Percentiles rank a stretch among this genome's conserved stretches.
Conservation (phyloP, 179 eudicot genomes). For the Corrigiola litoralis region DNA sequence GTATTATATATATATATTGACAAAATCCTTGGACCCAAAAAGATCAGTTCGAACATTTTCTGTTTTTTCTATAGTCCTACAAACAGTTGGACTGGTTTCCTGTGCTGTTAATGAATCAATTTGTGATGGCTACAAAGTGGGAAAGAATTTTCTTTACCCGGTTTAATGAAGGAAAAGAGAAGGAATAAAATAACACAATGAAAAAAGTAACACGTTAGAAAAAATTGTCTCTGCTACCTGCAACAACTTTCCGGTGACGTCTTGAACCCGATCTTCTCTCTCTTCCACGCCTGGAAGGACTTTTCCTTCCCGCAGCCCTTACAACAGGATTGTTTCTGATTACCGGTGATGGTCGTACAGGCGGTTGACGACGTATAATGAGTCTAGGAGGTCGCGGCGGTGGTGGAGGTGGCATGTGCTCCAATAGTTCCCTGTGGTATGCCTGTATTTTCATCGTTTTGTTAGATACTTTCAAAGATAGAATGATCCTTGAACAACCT, state of each 20-base stretch:
- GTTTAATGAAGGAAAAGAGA: neutral
- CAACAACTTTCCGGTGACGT: slow-evolving; percentile 55
- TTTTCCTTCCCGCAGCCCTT: slow-evolving; percentile 31
- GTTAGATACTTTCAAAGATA: neutral
- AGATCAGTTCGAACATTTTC: neutral
- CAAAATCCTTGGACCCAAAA: slow-evolving; percentile 11
- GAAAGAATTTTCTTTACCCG: slow-evolving; percentile 10
- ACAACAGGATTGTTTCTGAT: slow-evolving; percentile 11
- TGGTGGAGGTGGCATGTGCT: slow-evolving; percentile 50
- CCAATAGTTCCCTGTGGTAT: slow-evolving; percentile 72
- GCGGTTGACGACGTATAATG: slow-evolving; percentile 18
- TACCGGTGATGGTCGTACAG: slow-evolving; percentile 23
- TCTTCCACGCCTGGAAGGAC: slow-evolving; percentile 42
- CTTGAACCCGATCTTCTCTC: slow-evolving; percentile 52
- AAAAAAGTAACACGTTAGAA: slow-evolving; percentile 11
- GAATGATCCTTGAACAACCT: neutral
- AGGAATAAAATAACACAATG: slow-evolving; percentile 1
- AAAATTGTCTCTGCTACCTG: slow-evolving; percentile 39
- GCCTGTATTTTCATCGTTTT: slow-evolving; percentile 34
- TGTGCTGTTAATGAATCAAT: slow-evolving; percentile 18
- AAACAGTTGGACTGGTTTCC: slow-evolving; percentile 12
- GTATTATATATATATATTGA: slow-evolving; percentile 2
- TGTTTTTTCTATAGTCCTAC: slow-evolving; percentile 19
- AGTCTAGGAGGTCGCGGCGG: slow-evolving; percentile 27
- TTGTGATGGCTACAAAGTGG: slow-evolving; percentile 11